A percentile compares a stretch with the other conserved stretches of the same genome.
These are phyloP conservation scores for Linum lewisii DNA, from an alignment of 345 rosid genomes.

Conservation along the genomic window DNA sequence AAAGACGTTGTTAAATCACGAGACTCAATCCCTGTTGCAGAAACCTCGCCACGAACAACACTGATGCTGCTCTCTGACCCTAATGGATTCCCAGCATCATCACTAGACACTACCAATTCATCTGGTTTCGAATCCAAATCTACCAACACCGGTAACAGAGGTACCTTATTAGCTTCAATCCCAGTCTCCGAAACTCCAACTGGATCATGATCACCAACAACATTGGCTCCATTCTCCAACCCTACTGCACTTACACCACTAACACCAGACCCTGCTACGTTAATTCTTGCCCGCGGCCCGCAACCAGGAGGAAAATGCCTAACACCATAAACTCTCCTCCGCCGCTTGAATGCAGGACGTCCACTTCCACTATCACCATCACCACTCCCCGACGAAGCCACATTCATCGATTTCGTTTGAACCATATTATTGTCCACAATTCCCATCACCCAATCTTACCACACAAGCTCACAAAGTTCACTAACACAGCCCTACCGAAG, in stretches of 20 bases:
- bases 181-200: not conserved
- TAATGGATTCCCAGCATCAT: not conserved
- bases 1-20: not conserved
- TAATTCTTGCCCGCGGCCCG: not conserved
- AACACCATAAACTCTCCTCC: not conserved
- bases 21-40: not conserved
- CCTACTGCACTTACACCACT: no score
- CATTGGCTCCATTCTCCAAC: no score
- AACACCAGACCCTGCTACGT: not conserved
- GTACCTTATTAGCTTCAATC: not conserved
- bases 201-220: not conserved
- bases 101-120: not conserved
- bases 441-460: not conserved
- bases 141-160: not conserved
- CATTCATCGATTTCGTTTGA: not conserved
- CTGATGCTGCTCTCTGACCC: not conserved
- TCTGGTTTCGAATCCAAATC: not conserved
- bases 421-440: not conserved
- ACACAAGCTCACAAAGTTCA: not conserved
- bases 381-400: not conserved
- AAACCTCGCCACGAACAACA: not conserved
- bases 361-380: not conserved
- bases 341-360: not conserved
- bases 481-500: no score
- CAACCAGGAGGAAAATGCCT: constrained; percentile 6